Evolutionary conservation across 306 rosid species (phyloP).

Genomic region (Myrica gale): DNA sequence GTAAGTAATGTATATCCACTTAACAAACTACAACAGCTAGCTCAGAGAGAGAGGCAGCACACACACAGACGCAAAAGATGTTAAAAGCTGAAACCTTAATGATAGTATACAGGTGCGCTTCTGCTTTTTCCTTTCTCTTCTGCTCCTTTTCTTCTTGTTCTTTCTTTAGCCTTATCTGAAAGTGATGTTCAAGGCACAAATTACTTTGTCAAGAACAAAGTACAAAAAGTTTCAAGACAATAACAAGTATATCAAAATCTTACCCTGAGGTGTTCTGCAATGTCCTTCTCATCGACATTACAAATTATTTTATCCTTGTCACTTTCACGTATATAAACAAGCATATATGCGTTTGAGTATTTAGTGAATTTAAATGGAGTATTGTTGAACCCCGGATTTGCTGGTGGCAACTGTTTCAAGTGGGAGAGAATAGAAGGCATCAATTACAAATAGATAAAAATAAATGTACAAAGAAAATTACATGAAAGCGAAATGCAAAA

Average conservation of each 20-base stretch:
- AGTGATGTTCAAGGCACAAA: conserved; percentile 4
- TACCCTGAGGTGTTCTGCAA: conserved; percentile 87
- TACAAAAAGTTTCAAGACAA: not conserved
- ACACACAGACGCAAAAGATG: not conserved
- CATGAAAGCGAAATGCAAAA: not conserved
- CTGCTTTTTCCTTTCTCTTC: conserved; percentile 81
- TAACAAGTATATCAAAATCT: conserved; percentile 13
- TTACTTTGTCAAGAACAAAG: not conserved
- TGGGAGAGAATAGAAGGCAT: conserved; percentile 22
- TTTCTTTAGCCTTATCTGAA: conserved; percentile 76
- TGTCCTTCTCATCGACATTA: conserved; percentile 82
- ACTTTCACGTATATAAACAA: conserved; percentile 84
- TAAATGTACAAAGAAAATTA: not conserved
- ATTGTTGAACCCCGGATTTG: conserved; percentile 85
- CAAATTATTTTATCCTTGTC: conserved; percentile 90
- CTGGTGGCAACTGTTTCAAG: conserved; percentile 65
- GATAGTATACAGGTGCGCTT: conserved; percentile 84
- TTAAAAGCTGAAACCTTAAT: conserved; percentile 56
- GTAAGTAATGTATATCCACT: not conserved
- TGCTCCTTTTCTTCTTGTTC: conserved; percentile 88
- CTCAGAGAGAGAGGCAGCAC: not conserved
- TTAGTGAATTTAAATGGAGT: conserved; percentile 86
- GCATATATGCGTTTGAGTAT: conserved; percentile 93
- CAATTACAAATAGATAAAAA: conserved; percentile 4
- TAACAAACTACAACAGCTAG: not conserved